Conservation (phyloP, 1,284 basidiomycete species). For the Puccinia triticina region DNA sequence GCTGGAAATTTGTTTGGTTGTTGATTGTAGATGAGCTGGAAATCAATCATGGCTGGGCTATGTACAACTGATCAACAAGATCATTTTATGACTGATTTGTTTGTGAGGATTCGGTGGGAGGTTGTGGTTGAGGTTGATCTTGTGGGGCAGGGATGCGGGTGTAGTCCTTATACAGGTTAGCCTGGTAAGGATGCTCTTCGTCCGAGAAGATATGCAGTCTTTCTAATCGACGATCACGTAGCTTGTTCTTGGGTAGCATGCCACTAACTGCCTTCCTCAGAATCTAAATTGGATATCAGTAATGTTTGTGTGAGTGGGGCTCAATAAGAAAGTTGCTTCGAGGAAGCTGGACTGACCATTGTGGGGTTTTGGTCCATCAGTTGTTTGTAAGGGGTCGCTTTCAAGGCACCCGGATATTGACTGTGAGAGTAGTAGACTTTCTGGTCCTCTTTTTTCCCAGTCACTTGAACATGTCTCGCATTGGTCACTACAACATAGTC, state of each 20-base stretch:
- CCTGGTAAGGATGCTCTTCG: conserved; percentile 61
- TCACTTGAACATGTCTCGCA: conserved; percentile 79
- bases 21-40: not conserved
- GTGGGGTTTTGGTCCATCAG: conserved; percentile 86
- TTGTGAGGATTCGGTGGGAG: not conserved
- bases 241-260: conserved; percentile 94
- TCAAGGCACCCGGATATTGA: conserved; percentile 90
- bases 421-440: conserved; percentile 86
- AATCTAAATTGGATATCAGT: conserved; percentile 66
- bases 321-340: too few species aligned
- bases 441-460: conserved; percentile 85
- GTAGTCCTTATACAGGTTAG: conserved; percentile 55
- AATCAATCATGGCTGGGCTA: not conserved
- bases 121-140: not conserved
- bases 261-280: conserved; percentile 92
- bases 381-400: conserved; percentile 79
- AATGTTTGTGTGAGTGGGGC: not conserved
- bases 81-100: not conserved
- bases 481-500: conserved; percentile 98
- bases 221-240: conserved; percentile 80
- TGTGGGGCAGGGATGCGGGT: conserved; percentile 10
- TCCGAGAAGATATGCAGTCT: conserved; percentile 78
- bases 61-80: not conserved
- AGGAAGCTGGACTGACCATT: conserved; percentile 69
- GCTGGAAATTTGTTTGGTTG: not conserved